Evolutionary conservation across 2,329 filamentous ascomycete genomes (phyloP).

Genomic region (Aureobasidium sp.): DNA sequence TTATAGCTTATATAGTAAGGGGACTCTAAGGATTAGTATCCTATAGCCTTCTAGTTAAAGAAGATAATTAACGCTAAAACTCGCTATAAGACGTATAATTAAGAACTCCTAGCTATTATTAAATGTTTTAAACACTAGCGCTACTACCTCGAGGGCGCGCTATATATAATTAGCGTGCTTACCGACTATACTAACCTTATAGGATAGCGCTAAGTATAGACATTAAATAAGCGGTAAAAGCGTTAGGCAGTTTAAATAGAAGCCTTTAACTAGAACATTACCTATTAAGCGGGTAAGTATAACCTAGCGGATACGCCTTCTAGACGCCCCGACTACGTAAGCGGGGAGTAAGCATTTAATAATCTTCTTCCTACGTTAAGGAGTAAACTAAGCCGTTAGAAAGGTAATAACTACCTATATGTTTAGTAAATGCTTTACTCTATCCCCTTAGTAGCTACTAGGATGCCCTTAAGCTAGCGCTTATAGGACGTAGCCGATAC

Average conservation of each 20-base stretch:
- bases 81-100: conserved; percentile 17
- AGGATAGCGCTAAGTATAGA: background rate
- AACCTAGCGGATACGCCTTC: conserved; percentile 14
- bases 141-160: conserved; percentile 15
- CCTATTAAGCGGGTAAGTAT: background rate
- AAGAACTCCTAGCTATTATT: conserved; percentile 18
- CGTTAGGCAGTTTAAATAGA: conserved; percentile 13
- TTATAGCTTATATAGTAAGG: conserved; percentile 2
- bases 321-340: conserved; percentile 6
- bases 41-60: conserved; percentile 5
- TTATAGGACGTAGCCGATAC: too few relatives aligned
- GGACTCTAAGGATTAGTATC: background rate
- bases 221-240: conserved; percentile 11
- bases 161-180: background rate
- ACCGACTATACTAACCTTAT: conserved; percentile 16
- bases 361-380: too few relatives aligned
- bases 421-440: too few relatives aligned
- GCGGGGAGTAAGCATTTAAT: background rate
- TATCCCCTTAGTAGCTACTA: too few relatives aligned
- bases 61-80: conserved; percentile 10
- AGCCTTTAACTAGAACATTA: conserved; percentile 16
- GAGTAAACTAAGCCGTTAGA: too few relatives aligned
- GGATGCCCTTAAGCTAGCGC: too few relatives aligned
- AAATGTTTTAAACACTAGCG: conserved; percentile 16
- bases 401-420: too few relatives aligned